Base-by-base conservation (phyloP, 495 filamentous ascomycete genomes). In the Terfezia boudieri region DNA sequence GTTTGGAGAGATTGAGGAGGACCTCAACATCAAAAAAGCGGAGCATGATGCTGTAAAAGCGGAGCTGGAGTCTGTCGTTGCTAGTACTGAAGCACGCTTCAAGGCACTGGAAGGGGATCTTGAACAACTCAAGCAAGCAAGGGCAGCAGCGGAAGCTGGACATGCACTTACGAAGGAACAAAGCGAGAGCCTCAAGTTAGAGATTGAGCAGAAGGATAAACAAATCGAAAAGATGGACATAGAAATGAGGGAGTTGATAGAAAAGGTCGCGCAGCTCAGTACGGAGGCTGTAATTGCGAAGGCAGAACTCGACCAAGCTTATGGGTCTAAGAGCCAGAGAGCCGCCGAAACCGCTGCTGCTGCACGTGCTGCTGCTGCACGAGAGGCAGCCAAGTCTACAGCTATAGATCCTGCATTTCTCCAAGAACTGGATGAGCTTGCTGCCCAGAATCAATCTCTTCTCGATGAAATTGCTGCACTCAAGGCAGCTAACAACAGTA, bases 251-350 rank as follows among this genome's bases (percentile, higher is more conserved):
- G 71, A 76, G 35, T 72, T 92, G 52, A 87, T 92, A 63, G 74
- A 77, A 59, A 84, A 90, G 67, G 73, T 94, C 55, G 83, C 87
- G 50, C 79, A 85, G 54, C 71, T 92, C 50, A 86, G 86, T 55
- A 96, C 88, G 38, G 90, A 96, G 63, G 71, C 93, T 55, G 88
- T 88, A 50, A 78, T 98, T 68, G 83, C 83, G 55, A 85, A 83
- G 66, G 90, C 90, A 6, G 90, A 98, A 70, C 81, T 96, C 37
- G 90, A 98, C 62, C 84, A 85, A 53, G 89, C 90, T 17, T 93
- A 94, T 63, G 90, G 86, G 32, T 77, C 77, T 9, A 72, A 84
- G 54, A 76, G 80, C 41, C 72, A 90, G 66, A 78, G 86, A 22
- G 86, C 84, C 6, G 83, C 83, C 0, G 81, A 86, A 63, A 79